phyloP scores from a whole-genome alignment of 73 alveolate species.

The Blepharisma japonicum region DNA sequence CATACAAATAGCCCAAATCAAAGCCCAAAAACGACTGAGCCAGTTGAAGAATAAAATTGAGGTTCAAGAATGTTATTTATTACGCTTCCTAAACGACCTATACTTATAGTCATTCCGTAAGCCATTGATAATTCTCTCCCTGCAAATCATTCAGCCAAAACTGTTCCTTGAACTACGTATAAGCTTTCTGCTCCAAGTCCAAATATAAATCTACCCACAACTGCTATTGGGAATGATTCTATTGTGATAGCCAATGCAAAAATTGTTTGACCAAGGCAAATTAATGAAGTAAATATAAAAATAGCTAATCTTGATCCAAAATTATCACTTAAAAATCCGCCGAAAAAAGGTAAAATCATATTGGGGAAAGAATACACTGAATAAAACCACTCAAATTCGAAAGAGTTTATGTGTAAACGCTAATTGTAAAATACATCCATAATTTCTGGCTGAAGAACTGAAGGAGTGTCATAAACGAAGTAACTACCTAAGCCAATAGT shows the following conservation, averaged over 20 bases:
- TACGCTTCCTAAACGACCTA: slow-evolving; percentile 74
- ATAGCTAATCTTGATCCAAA: slow-evolving; percentile 41
- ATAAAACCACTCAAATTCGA: slow-evolving; percentile 52
- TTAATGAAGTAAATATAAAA: slow-evolving; percentile 30
- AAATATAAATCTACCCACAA: slow-evolving; percentile 89
- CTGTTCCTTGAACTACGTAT: slow-evolving; percentile 62
- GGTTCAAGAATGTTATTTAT: slow-evolving; percentile 41
- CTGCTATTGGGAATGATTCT: slow-evolving; percentile 54
- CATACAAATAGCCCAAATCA: slow-evolving; percentile 46
- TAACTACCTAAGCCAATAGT: not conserved
- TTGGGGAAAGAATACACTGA: slow-evolving; percentile 87
- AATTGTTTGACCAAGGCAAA: slow-evolving; percentile 62
- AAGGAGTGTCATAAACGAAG: slow-evolving; percentile 5
- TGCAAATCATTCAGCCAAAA: slow-evolving; percentile 90
- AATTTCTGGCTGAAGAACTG: not conserved
- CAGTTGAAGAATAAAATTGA: not conserved
- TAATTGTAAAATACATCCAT: not conserved
- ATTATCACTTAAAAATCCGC: slow-evolving; percentile 77
- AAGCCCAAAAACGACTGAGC: slow-evolving; percentile 53
- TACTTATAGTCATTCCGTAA: slow-evolving; percentile 73
- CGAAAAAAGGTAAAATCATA: slow-evolving; percentile 77
- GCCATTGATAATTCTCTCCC: slow-evolving; percentile 93
- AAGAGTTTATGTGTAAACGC: not conserved
- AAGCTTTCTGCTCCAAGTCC: slow-evolving; percentile 89
- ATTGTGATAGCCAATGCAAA: slow-evolving; percentile 70